Evolutionary conservation across 208 protist species (phyloP).

Genomic region (Phytomonas sp.): DNA sequence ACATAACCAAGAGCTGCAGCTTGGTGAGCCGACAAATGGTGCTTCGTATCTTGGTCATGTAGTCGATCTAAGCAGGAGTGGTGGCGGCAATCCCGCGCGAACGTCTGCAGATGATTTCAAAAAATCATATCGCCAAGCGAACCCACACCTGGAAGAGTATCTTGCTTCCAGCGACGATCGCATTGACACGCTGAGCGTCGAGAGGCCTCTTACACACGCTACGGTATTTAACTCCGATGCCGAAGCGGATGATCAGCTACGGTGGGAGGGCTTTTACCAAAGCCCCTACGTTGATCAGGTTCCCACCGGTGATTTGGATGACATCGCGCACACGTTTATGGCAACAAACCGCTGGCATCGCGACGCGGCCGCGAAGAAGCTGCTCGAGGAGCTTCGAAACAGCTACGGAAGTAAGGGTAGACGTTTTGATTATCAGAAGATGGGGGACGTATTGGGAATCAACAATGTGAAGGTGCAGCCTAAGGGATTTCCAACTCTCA

Average conservation of each 20-base stretch:
- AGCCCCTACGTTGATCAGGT: slow-evolving; percentile 78
- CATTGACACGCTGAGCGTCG: slow-evolving; percentile 67
- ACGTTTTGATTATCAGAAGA: slow-evolving; percentile 84
- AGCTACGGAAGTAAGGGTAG: slow-evolving; percentile 77
- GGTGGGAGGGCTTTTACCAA: slow-evolving; percentile 87
- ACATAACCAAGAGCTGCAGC: slow-evolving; percentile 52
- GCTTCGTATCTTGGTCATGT: neutral
- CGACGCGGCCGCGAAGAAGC: slow-evolving; percentile 80
- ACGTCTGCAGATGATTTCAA: neutral
- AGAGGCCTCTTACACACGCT: slow-evolving; percentile 75
- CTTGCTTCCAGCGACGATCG: slow-evolving; percentile 46
- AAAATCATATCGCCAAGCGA: slow-evolving; percentile 11
- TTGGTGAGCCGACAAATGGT: slow-evolving; percentile 13
- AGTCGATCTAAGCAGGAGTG: neutral
- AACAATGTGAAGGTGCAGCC: slow-evolving; percentile 87
- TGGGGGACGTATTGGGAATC: slow-evolving; percentile 88
- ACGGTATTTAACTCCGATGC: slow-evolving; percentile 82
- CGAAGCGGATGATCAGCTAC: slow-evolving; percentile 80
- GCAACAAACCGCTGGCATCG: slow-evolving; percentile 87
- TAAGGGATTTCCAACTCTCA: slow-evolving; percentile 79
- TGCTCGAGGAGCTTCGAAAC: slow-evolving; percentile 73
- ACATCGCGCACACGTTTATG: slow-evolving; percentile 68
- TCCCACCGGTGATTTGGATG: slow-evolving; percentile 73
- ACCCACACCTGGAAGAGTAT: slow-evolving; percentile 82
- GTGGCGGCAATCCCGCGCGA: neutral